Percentiles rank a stretch among this genome's conserved stretches.
These are phyloP conservation scores for Neonectria hederae DNA, from an alignment of 2,329 filamentous ascomycete genomes.

Conservation along the genomic window DNA sequence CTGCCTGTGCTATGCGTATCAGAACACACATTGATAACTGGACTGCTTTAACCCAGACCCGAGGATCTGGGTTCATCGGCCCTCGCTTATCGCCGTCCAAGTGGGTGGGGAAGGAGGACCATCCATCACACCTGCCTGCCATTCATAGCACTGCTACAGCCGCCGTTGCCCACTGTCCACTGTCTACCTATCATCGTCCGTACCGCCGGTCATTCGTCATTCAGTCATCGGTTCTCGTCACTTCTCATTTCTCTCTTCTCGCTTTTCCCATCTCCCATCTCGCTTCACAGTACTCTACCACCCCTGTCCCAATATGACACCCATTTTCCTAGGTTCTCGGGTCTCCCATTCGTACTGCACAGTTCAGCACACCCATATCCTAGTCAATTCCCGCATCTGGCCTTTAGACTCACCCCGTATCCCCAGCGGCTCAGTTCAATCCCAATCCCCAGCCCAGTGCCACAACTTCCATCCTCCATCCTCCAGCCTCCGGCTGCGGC, in stretches of 20 bases:
- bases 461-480: background rate
- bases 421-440: background rate
- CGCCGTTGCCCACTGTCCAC: background rate
- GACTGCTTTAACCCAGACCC: constrained; percentile 31
- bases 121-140: background rate
- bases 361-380: background rate
- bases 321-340: background rate
- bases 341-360: background rate
- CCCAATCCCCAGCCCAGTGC: background rate
- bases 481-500: background rate
- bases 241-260: background rate
- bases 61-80: constrained; percentile 45
- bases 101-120: constrained; percentile 30
- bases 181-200: no score
- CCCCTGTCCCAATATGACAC: background rate
- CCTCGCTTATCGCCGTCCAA: constrained; percentile 46
- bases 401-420: background rate
- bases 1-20: no score
- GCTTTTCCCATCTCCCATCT: background rate
- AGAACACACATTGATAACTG: background rate
- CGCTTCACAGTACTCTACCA: background rate
- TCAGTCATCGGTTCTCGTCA: background rate
- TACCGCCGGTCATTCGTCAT: background rate
- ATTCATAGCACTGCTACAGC: constrained; percentile 3
- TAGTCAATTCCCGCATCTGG: background rate